Evolutionary conservation across 2,329 filamentous ascomycete species (phyloP), one percentile per base, ranked within the genome.

Genomic region (Dactylellina leptospora): DNA sequence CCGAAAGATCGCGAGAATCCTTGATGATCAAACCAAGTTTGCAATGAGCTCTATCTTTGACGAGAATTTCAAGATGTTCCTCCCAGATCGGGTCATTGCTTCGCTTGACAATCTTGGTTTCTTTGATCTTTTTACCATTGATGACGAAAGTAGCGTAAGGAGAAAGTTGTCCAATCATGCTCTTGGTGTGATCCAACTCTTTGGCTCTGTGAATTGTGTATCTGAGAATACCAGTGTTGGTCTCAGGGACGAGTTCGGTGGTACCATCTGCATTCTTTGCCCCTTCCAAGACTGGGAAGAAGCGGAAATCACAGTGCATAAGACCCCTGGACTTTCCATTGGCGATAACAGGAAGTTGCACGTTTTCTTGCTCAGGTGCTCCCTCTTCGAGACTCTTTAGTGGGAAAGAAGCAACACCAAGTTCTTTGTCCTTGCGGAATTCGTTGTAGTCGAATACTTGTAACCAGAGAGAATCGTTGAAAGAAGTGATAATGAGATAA

Each of bases 41-140:
- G 63, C 95, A 93, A 78, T 87, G 88, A 82, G 92, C 96, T 74
- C 91, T 89, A 79, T 99, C 93, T 0, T 93, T 97, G 78, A 99
- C 93, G 73, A 99, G 87, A 76, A 99, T 87, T 78, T 99, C 95
- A 81, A 96, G 96, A 76, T 88, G 90, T 78, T 97, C 90, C 59
- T 93, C 89, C 89, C 93, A 99, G 77, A 99, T 93, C 5, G 95
- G 95, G 77, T 96, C 95, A 82, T 99, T 99, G 71, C 92, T 97
- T 73, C 93, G 89, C 85, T 97, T 99, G 77, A 97, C 85, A 80
- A 93, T 96, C 81, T 92, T 91, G 58, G 93, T 96, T 63, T 87
- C 85, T 77, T 96, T 92, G 3, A 97, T 85, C 78, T 96, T 90
- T 81, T 95, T 96, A 74, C 92, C 90, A 77, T 99, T 99, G 76